Evolutionary conservation across 306 rosid genomes (phyloP), one percentile per base, ranked within the genome.

Genomic region (Vicia villosa): DNA sequence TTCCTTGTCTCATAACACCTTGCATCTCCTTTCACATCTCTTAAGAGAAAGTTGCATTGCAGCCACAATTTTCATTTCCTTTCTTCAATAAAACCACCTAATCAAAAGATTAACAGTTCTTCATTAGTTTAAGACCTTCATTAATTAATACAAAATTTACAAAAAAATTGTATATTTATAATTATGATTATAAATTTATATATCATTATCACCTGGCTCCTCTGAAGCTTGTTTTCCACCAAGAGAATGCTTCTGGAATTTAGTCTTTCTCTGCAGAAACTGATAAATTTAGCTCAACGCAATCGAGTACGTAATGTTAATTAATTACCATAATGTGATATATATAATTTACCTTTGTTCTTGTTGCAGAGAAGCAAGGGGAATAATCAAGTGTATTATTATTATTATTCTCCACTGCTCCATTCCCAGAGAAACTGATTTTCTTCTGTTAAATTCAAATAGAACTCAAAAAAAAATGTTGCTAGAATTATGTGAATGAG

Each of bases 321-420:
- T 13, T 50, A 50, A 20, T 36, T 55, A 61, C n/a, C 57, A 57
- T 8, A 57, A 60, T 24, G 68, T 17, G 46, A 36, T 52, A 13
- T 68, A 52, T 10, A 52, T 52, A 4, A 24, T 24, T 24, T 52
- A 88, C 98, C 95, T 84, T 79, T 64, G 40, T 68, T 68, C 82
- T 83, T 55, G 91, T 84, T 28, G 89, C 89, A 66, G 97, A 88
- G 73, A 80, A 86, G 64, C 86, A 80, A 64, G 80, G 90, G 67
- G 97, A 83, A 69, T 74, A 76, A 60, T 74, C 85, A 61, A 70
- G 2, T 52, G 80, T 80, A 38, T 82, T 79, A 40, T 30, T 28
- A 28, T 28, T 30, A 30, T 30, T 34, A 34, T 83, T 84, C 42
- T 79, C 85, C 91, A 68, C 80, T 61, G 72, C 87, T 85, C 81